Base-by-base conservation (phyloP, 345 rosid species). In the Eucalyptus sideroxylon region DNA sequence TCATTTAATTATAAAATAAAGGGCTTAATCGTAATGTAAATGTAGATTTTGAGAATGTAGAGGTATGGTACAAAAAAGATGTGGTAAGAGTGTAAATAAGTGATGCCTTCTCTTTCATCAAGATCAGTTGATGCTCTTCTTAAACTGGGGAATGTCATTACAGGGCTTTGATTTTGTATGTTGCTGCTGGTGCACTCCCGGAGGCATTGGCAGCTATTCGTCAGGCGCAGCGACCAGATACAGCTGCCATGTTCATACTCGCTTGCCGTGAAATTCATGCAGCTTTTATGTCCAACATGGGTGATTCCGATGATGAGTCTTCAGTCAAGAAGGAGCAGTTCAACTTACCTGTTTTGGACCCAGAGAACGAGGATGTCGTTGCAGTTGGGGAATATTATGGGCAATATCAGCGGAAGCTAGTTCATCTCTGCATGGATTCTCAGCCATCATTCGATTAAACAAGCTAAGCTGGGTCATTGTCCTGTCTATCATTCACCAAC, bases 191-290 rank as follows among this genome's bases (percentile, higher is more conserved):
- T 88, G 95, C 96, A 60, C 86, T 97, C 92, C 99, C 93, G 90
- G 98, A 97, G 92, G 99, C 98, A 83, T 93, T 98, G 87, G 94
- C 96, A 44, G 96, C 98, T 40, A 95, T 98, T 53, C 96, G 97
- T n/a, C 96, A 93, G 89, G 96, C 95, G 50, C 98, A 96, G 65
- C 98, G 95, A 77, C 98, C 99, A 3, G 96, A 96, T 91, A 95
- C 99, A 51, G 98, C 97, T 89, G 98, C 99, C 89, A 98, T 98
- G 99, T 97, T 98, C 91, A 90, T 96, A 88, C 94, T 96, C 31
- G 99, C 98, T 77, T 98, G 98, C 90, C 92, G 92, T 55, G 99
- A 98, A 93, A 94, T 95, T 87, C 96, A 95, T 87, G 89, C 94
- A 34, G 95, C 95, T 77, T 91, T 93, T n/a, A 37, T 93, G 65